Evolutionary conservation across 345 rosid genomes (phyloP), one percentile per base, ranked within the genome.

Genomic region (Corchorus olitorius): DNA sequence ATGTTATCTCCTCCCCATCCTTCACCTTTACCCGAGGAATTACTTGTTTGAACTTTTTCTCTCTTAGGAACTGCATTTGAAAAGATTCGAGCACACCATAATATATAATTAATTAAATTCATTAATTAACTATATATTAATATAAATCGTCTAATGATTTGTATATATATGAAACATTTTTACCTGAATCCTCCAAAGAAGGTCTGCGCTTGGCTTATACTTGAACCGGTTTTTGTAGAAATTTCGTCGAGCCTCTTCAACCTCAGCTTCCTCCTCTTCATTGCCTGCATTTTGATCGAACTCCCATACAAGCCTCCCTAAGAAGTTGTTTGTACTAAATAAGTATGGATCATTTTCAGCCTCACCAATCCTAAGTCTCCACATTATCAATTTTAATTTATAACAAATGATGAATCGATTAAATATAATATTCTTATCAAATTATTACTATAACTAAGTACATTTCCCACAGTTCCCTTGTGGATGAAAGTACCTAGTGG

Each of bases 1-100:
- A 75, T 53, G 73, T 46, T 16, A 76, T 68, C 52, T 71, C 49
- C 67, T 75, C 73, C 8, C n/a, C 76, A 48, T 70, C 55, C 3
- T 53, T 75, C 20, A 80, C 59, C 8, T 2, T 65, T 15, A 80
- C 83, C 48, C 8, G 64, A 9, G 64, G 64, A 59, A 59, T 59
- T 59, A 27, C 20, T 59, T 59, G 64, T 22, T 17, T 59, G 64
- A 59, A 59, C 0, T 59, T 10, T 17, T 59, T 59, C 20, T 59
- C 64, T 59, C 64, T 59, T n/a, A 59, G 33, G 20, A 59, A 7
- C 64, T 59, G 8, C 2, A n/a, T 16, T 59, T 16, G 64, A 17
- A 59, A 19, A 16, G 14, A 56, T 13, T 56, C 7, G n/a, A 56
- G 7, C 61, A 12, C 61, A 13, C 16, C 61, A 12, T 17, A 2